Base-by-base conservation (phyloP, 345 rosid species). In the Eucalyptus pumila region DNA sequence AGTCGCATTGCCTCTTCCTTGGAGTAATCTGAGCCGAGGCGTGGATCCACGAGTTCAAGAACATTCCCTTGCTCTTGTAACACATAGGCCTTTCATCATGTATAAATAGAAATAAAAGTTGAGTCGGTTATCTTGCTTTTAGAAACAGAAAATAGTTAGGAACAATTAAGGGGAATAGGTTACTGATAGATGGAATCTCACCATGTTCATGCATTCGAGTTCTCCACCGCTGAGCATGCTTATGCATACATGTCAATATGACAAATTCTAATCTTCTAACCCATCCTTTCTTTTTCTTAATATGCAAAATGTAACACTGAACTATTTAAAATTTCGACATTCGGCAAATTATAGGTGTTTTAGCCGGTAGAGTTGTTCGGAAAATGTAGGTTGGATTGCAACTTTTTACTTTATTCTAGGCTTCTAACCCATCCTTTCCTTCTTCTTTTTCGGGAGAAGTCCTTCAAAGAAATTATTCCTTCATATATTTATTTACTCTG, bases 21-120 rank as follows among this genome's bases (percentile, higher is more conserved):
- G 10, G 96, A 88, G 88, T 91, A 95, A 37, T 89, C 80, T 50
- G 94, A 91, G 88, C 97, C 96, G 2, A 97, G 97, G 69, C 50
- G 88, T 12, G 94, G 95, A 91, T 96, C 99, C 85, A 97, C 97
- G 2, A 97, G 98, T 86, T 96, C 97, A 9, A 96, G 92, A 37
- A 97, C 97, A 88, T 93, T 97, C 69, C 98, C 99, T 94, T 96
- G 97, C 91, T 96, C 99, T 95, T 96, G 98, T 92, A 93, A 94
- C 40, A 96, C 99, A 87, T 95, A 96, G 51, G 99, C 99, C 99
- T 95, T 42, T 52, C 86, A 50, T 86, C 44, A 62, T 30, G 58
- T 49, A 27, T 48, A 72, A 48, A 26, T 37, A 86, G n/a, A 67
- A 42, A 48, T 86, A 65, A 44, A 88, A 87, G 0, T 27, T 42